Evolutionary conservation across 805 yeast genomes (phyloP), one percentile per base, ranked within the genome.

Genomic region (Kodamaea nitidulidarum): DNA sequence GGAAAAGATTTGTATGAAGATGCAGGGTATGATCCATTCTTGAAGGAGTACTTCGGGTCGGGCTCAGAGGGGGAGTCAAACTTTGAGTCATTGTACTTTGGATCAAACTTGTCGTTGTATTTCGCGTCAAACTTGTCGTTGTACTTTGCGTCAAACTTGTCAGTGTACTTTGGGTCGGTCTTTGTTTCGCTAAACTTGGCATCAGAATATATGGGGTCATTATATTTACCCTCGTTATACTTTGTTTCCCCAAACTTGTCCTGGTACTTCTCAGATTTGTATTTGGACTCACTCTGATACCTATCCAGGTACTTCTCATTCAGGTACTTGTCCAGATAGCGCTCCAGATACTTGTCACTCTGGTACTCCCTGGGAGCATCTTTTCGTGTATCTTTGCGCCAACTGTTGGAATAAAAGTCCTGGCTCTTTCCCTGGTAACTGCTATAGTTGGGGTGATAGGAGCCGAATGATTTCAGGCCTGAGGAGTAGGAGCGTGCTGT

Each of bases 391-490:
- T 30, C 32, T 12, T 30, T 30, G 11, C 41, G 35, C 41, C 41
- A 38, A 21, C 37, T 30, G 30, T 25, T 26, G n/a, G 27, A 26
- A 16, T 38, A 38, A 16, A 25, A 38, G 24, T 38, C 41, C 35
- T 10, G 40, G 30, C 15, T 37, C 25, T 38, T 38, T 7, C 34
- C 33, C 26, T 31, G 32, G 38, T 53, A 52, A 35, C 42, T 43
- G 15, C 56, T 58, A 38, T 57, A 56, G 39, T 55, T 52, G 6
- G 58, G 49, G 41, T 57, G 56, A 42, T 58, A 54, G 7, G 50
- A 45, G 32, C 45, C 44, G 26, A 48, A 44, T 14, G 37, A 29
- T 22, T 38, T 38, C 27, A 22, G 21, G 22, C 35, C 35, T 4
- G 40, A 35, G 4, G 42, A 36, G 32, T 39, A 45, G 20, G 40